Base-by-base conservation (phyloP, 805 yeast genomes). In the Hanseniaspora nectarophila region DNA sequence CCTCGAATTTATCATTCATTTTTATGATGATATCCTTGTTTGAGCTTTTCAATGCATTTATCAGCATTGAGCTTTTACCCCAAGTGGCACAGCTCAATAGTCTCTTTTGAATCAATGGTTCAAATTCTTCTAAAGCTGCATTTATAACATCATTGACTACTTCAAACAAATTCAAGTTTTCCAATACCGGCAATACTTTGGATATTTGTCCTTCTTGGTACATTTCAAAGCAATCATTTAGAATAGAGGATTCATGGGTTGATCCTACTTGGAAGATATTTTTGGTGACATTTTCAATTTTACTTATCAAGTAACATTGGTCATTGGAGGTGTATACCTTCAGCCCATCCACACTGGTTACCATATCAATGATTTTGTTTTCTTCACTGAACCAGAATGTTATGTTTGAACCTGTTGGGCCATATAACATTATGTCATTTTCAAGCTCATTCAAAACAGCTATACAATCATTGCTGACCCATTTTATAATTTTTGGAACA, bases 401-500 rank as follows among this genome's bases (percentile, higher is more conserved):
- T 12, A 62, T 57, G 43, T 47, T 81, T 62, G 55, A 58, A 45
- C 56, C 79, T 10, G 78, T 76, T 0, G 95, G 90, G 0, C 94
- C 95, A 33, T 82, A 72, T 15, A 89, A 62, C 55, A 75, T 74
- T 26, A 87, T 59, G 49, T 82, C 87, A 57, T 82, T 90, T 2
- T 73, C 68, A 55, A 66, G 67, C 1, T 78, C 68, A n/a, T 78
- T 67, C 1, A 57, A 51, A 12, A 82, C 61, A 0, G 81, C 79
- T 1, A 89, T 78, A 0, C 92, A 86, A 65, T 87, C 95, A 57
- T 81, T 78, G 0, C 90, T 86, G 62, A 95, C 82, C 97, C 97
- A 92, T 54, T 72, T 73, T 18, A 85, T 67, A 54, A 74, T 73
- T 20, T 16, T 43, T 12, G 55, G 55, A 0, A 58, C 54, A 5